These are phyloP conservation scores for Linnemannia elongata DNA, from an alignment of 192 early-diverging fungal genomes.

Conservation along the genomic window DNA sequence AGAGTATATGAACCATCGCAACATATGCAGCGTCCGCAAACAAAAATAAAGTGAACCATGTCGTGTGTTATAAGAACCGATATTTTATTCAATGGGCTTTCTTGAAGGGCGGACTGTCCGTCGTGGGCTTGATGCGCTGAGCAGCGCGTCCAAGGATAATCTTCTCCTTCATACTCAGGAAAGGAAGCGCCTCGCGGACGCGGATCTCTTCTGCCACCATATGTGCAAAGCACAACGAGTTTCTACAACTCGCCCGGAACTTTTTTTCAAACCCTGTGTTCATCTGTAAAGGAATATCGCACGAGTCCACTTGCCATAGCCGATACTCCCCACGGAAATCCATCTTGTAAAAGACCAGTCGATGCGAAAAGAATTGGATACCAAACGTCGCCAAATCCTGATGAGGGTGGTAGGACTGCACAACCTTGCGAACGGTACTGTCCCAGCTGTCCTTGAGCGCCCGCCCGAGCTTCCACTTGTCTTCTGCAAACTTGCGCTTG, in stretches of 20 bases:
- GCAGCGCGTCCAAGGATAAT: background rate
- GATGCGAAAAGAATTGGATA: constrained; percentile 21
- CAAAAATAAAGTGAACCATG: too few species aligned
- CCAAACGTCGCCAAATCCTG: constrained; percentile 24
- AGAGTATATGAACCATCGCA: too few species aligned
- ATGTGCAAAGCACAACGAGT: constrained; percentile 2
- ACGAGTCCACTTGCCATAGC: constrained; percentile 25
- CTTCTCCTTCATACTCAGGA: background rate
- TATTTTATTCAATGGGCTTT: background rate
- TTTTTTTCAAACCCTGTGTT: background rate
- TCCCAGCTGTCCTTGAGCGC: constrained; percentile 40
- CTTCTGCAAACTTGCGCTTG: constrained; percentile 13
- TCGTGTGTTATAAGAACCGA: background rate
- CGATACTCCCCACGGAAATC: constrained; percentile 25
- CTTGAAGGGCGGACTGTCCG: background rate
- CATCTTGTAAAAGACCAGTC: constrained; percentile 14
- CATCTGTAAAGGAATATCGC: constrained; percentile 17
- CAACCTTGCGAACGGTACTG: constrained; percentile 8
- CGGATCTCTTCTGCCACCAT: constrained; percentile 8
- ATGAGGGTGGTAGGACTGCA: constrained; percentile 19
- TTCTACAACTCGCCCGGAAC: constrained; percentile 2
- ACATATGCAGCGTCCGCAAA: too few species aligned
- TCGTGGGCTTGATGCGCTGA: background rate
- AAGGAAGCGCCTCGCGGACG: background rate
- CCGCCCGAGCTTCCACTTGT: constrained; percentile 26